Conservation (phyloP, 1,284 basidiomycete genomes). For the Papiliotrema terrestris region DNA sequence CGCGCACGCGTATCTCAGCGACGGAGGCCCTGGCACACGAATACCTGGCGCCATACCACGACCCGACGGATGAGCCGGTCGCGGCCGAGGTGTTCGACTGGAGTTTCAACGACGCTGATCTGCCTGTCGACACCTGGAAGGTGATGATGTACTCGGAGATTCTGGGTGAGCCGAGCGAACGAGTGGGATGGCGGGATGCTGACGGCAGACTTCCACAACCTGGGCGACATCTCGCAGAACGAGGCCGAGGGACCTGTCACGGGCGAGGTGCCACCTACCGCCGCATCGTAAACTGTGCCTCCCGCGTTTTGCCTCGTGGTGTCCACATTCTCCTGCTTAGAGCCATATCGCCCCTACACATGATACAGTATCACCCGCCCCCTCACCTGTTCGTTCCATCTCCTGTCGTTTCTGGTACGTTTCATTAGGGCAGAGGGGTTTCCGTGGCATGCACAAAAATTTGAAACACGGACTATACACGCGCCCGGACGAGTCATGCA, state of each 20-base stretch:
- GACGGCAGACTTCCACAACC: conserved; percentile 53
- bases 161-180: conserved; percentile 60
- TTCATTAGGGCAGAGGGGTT: too few relatives aligned
- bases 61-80: conserved; percentile 95
- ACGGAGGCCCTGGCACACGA: conserved; percentile 86
- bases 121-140: conserved; percentile 99
- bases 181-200: neutral
- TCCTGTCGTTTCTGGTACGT: too few relatives aligned
- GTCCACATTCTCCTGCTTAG: neutral
- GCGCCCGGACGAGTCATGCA: neutral
- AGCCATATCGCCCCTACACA: neutral
- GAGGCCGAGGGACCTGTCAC: conserved; percentile 48
- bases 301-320: neutral
- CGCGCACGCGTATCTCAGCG: conserved; percentile 92
- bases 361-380: neutral
- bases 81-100: conserved; percentile 96
- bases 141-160: conserved; percentile 98
- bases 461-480: too few relatives aligned
- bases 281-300: conserved; percentile 15
- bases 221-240: conserved; percentile 47
- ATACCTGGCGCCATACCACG: conserved; percentile 96
- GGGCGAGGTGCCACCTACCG: conserved; percentile 34
- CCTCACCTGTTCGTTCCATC: neutral
- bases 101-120: conserved; percentile 99
- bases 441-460: too few relatives aligned